Evolutionary conservation across 345 rosid genomes (phyloP), one percentile per base, ranked within the genome.

Genomic region (Salix caprea): DNA sequence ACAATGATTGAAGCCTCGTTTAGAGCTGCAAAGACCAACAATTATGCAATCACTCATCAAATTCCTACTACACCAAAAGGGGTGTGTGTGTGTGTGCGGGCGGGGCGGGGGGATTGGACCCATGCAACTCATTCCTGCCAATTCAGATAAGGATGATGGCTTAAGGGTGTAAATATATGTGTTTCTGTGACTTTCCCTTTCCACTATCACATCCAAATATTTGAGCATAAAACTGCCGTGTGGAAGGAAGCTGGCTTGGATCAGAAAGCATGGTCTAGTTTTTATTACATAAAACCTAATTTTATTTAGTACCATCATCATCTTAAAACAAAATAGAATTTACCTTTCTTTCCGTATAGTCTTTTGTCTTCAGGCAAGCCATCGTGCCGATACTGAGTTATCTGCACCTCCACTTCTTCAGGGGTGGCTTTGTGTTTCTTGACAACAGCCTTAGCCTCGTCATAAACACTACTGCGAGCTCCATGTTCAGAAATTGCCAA

Each of bases 401-500:
- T 40, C 76, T 93, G 99, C 52, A 90, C 83, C 74, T 91, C 88
- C 36, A 95, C 99, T 86, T 95, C 99, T 83, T 91, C 94, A 1
- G 97, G 97, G 61, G 90, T 82, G 68, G 99, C 97, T 88, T 95
- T 95, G 80, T 95, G 87, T 87, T 95, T 95, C 82, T 80, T 80
- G 18, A 95, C 90, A 39, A 93, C 97, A 71, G 97, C 99, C 68
- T 87, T 88, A 13, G 97, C 99, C 84, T 93, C 98, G 64, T 94
- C 97, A 79, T 95, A 95, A 77, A 95, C 92, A 39, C 88, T 95
- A 70, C 97, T 88, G 48, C 99, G 97, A 84, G 96, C 99, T 83
- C 99, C 99, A 75, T 95, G 97, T 82, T 91, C 94, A 65, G 97
- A 95, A 67, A 95, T 95, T 68, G 96, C 99, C 76, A 95, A 85